Evolutionary conservation across 768 basidiomycete species (phyloP).

Genomic region (Boletales sp.): DNA sequence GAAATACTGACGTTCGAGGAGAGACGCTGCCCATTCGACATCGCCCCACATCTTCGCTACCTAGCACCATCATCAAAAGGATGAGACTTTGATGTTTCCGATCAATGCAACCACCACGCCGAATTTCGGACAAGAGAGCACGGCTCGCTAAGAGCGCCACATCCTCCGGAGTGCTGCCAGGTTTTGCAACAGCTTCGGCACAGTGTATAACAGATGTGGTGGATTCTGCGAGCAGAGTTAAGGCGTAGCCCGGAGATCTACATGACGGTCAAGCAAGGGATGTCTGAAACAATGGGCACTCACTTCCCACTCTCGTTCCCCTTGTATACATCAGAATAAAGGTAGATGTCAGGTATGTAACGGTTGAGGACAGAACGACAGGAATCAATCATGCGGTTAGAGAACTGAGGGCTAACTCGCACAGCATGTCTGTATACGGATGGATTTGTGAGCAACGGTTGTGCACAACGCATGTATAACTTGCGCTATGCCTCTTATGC

Average conservation of each 20-base stretch:
- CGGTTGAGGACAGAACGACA: conserved; percentile 91
- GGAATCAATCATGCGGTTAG: conserved; percentile 95
- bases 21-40: conserved; percentile 85
- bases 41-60: conserved; percentile 93
- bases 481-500: conserved; percentile 94
- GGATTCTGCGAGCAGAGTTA: conserved; percentile 87
- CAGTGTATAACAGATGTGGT: conserved; percentile 88
- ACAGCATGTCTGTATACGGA: conserved; percentile 76
- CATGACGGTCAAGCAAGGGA: neutral
- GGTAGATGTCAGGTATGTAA: conserved; percentile 96
- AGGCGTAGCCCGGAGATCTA: conserved; percentile 94
- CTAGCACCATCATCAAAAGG: conserved; percentile 89
- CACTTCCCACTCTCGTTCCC: conserved; percentile 97
- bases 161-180: conserved; percentile 89
- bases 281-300: conserved; percentile 27
- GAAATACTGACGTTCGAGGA: conserved; percentile 65
- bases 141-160: conserved; percentile 81
- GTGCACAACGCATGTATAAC: conserved; percentile 30
- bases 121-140: conserved; percentile 73
- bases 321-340: conserved; percentile 98
- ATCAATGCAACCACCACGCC: conserved; percentile 86
- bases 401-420: conserved; percentile 95
- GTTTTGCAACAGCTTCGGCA: conserved; percentile 79
- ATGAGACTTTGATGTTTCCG: conserved; percentile 84
- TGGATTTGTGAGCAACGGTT: neutral